A percentile compares a stretch with the other conserved stretches of the same genome.
phyloP scores from a whole-genome alignment of 805 yeast species.

The Brettanomyces naardenensis region DNA sequence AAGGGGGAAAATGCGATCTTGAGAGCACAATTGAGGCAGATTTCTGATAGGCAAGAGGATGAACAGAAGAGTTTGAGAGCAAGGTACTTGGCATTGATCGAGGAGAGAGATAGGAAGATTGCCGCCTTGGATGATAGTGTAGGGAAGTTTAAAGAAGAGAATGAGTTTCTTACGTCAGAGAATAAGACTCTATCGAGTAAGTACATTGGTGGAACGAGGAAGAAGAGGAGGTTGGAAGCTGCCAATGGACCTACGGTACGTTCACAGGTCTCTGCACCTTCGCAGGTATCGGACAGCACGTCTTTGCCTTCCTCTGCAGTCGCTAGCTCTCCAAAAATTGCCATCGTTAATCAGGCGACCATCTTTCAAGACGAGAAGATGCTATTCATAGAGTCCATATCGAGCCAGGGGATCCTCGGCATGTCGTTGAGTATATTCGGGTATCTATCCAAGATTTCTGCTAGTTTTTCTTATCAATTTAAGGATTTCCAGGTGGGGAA shows the following conservation, averaged over 20 bases:
- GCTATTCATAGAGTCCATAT: constrained; percentile 28
- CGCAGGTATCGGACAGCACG: constrained; percentile 1
- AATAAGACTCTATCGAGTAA: constrained; percentile 26
- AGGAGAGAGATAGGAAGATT: constrained; percentile 18
- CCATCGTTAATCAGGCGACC: constrained; percentile 24
- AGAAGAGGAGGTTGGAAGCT: constrained; percentile 17
- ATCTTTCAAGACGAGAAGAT: constrained; percentile 31
- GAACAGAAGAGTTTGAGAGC: constrained; percentile 33
- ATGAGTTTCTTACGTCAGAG: constrained; percentile 45
- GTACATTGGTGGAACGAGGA: constrained; percentile 14
- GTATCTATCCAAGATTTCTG: constrained; percentile 26
- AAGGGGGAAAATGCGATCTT: constrained; percentile 79
- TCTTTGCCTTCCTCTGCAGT: not conserved
- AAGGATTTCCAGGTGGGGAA: constrained; percentile 22
- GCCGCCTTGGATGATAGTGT: constrained; percentile 26
- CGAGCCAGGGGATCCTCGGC: constrained; percentile 30
- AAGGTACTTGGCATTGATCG: constrained; percentile 13
- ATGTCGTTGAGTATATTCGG: constrained; percentile 24
- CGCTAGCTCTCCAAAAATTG: constrained; percentile 6
- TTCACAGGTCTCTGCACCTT: not conserved
- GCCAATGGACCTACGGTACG: not conserved
- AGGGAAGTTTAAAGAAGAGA: constrained; percentile 43
- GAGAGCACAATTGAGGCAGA: constrained; percentile 49
- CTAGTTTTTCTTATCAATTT: constrained; percentile 21
- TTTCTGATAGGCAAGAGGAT: constrained; percentile 29